Evolutionary conservation across 306 rosid species (phyloP), one percentile per base, ranked within the genome.

Genomic region (Quercus wislizeni): DNA sequence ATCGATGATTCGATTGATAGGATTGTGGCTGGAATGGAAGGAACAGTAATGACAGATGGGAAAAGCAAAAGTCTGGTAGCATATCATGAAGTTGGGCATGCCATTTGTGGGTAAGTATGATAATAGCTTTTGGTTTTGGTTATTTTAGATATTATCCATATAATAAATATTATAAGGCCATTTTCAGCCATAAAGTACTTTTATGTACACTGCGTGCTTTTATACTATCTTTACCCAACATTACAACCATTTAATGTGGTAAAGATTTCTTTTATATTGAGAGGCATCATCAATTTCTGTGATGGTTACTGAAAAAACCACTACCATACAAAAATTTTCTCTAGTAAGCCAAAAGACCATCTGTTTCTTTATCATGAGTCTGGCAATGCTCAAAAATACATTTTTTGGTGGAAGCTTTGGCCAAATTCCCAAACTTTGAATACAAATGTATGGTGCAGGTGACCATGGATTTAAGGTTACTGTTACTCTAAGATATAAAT

Each of bases 1-100:
- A 85, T 95, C 19, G 99, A 95, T 46, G 98, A 95, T 86, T 92
- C 99, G 19, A 95, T 93, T 69, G 99, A 95, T 86, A 90, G 99
- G 84, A 92, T 95, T 78, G 99, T 95, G 15, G 99, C 99, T 75
- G 99, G 99, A 89, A 95, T 95, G 99, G 99, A 95, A 91, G 99
- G 99, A 74, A 95, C 97, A 33, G 97, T 93, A 84, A 95, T 95
- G 99, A 91, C 97, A 49, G 97, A 95, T 35, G 99, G 99, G 84
- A 95, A 95, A 89, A 95, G 99, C 87, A 95, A 95, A 84, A 93
- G 93, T 85, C 85, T 95, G 81, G 98, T 91, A 78, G 97, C 98
- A 55, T 95, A 95, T 86, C 99, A 95, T 71, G 99, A 95, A 91
- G 98, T 92, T 69, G 99, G 99, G 69, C 99, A 95, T 33, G 99